Evolutionary conservation across 2,329 filamentous ascomycete species (phyloP).

Genomic region (Fusarium cicatricum): DNA sequence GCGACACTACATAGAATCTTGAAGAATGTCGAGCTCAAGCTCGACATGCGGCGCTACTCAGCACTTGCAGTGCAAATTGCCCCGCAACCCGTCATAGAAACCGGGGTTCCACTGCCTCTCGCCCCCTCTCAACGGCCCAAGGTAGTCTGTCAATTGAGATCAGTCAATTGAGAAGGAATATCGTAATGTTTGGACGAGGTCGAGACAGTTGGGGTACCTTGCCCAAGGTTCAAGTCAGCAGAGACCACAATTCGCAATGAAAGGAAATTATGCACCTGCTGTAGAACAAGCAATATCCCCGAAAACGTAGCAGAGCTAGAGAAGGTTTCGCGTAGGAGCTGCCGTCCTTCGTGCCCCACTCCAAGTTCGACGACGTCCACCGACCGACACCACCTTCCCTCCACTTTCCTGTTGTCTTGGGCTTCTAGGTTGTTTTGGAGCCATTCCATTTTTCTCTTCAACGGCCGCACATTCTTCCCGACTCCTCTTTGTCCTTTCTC

Average conservation of each 20-base stretch:
- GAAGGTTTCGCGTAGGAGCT: constrained; percentile 8
- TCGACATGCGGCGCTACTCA: constrained; percentile 10
- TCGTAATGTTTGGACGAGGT: background rate
- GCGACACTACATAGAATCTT: background rate
- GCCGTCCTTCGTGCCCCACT: constrained; percentile 3
- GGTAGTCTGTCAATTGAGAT: background rate
- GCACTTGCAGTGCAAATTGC: constrained; percentile 6
- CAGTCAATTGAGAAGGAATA: background rate
- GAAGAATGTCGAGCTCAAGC: constrained; percentile 1
- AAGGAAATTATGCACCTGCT: background rate
- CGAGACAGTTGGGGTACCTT: too few relatives aligned
- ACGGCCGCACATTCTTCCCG: constrained; percentile 12
- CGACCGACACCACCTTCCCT: constrained; percentile 21
- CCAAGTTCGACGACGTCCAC: too few relatives aligned
- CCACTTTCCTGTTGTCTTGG: background rate
- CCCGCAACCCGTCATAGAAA: constrained; percentile 27
- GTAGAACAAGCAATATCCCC: constrained; percentile 6
- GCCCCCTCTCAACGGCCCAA: constrained; percentile 3
- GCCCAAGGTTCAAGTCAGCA: background rate
- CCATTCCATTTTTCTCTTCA: constrained; percentile 9
- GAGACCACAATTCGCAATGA: background rate
- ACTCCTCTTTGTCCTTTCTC: constrained; percentile 31
- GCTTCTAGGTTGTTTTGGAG: constrained; percentile 10
- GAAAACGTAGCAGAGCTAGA: background rate
- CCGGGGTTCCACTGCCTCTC: constrained; percentile 17